A percentile compares a stretch with the other conserved stretches of the same genome.
Evolutionary conservation across 768 basidiomycete genomes (phyloP).

Genomic region (Terana coerulea): DNA sequence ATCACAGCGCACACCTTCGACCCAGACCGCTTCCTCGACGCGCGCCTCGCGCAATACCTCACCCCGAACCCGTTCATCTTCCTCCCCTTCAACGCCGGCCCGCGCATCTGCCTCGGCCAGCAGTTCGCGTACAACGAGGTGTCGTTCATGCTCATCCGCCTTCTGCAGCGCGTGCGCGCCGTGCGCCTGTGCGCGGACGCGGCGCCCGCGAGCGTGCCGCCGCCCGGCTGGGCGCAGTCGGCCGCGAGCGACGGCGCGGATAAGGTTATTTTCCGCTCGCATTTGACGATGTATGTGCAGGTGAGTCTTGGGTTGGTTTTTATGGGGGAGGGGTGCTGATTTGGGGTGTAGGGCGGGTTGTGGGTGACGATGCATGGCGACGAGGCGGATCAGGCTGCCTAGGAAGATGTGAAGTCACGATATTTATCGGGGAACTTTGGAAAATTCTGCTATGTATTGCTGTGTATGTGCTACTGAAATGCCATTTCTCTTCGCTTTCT

Average conservation of each 20-base stretch:
- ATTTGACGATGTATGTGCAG: conserved; percentile 38
- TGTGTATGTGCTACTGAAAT: not conserved
- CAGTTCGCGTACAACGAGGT: conserved; percentile 53
- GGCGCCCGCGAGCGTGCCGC: conserved; percentile 19
- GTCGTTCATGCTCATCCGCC: conserved; percentile 50
- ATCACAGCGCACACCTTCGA: conserved; percentile 53
- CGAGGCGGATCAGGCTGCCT: too few relatives aligned
- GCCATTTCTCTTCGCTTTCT: not conserved
- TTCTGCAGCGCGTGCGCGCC: conserved; percentile 45
- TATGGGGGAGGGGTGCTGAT: not conserved
- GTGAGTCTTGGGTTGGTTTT: conserved; percentile 22
- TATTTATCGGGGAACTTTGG: not conserved
- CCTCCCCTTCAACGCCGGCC: conserved; percentile 38
- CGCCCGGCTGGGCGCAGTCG: conserved; percentile 18
- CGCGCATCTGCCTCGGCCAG: conserved; percentile 36
- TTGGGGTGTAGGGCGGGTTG: conserved; percentile 36
- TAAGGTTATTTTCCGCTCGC: conserved; percentile 30
- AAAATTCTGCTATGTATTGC: not conserved
- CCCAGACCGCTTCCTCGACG: conserved; percentile 66
- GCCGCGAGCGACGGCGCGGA: conserved; percentile 25
- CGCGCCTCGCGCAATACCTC: conserved; percentile 51
- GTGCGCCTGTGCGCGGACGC: conserved; percentile 22
- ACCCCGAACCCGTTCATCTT: conserved; percentile 54
- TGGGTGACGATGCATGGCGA: conserved; percentile 40
- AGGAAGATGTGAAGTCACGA: too few relatives aligned